Conservation (phyloP, 164 flowering plant species). For the Vitis rupestris region DNA sequence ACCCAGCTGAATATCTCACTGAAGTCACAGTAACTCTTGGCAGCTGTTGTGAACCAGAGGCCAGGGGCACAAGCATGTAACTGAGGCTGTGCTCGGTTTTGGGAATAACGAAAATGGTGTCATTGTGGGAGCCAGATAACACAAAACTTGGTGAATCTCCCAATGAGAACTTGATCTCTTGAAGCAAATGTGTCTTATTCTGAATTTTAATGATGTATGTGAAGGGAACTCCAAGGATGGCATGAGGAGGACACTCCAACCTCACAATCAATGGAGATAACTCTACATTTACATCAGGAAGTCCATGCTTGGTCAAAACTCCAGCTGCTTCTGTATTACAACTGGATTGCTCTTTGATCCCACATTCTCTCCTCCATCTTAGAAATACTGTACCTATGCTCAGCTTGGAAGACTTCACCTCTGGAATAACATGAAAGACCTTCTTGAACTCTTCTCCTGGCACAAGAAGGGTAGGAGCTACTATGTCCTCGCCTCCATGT, state of each 20-base stretch:
- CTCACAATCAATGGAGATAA: constrained; percentile 59
- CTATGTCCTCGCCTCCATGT: constrained; percentile 28
- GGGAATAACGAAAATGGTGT: constrained; percentile 65
- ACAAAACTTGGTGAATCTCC: constrained; percentile 84
- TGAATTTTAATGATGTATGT: constrained; percentile 56
- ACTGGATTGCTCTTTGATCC: constrained; percentile 19
- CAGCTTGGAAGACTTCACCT: constrained; percentile 29
- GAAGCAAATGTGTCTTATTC: constrained; percentile 75
- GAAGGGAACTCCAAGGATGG: constrained; percentile 82
- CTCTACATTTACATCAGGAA: constrained; percentile 77
- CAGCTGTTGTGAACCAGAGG: constrained; percentile 67
- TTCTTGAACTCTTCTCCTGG: constrained; percentile 88
- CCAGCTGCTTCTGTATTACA: constrained; percentile 12
- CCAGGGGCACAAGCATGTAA: constrained; percentile 75
- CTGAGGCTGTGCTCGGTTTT: constrained; percentile 58
- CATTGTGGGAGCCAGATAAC: constrained; percentile 73
- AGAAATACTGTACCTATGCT: constrained; percentile 56
- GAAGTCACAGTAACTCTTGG: constrained; percentile 75
- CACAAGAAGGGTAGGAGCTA: constrained; percentile 41
- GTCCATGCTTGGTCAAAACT: constrained; percentile 58
- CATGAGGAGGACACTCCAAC: constrained; percentile 86
- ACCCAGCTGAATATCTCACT: constrained; percentile 66
- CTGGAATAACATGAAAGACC: constrained; percentile 64
- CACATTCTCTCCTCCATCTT: constrained; percentile 64
- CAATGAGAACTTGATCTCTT: constrained; percentile 70